These are phyloP conservation scores for Nicotiana tabacum DNA, from an alignment of 257 asterid genomes.

Conservation along the genomic window DNA sequence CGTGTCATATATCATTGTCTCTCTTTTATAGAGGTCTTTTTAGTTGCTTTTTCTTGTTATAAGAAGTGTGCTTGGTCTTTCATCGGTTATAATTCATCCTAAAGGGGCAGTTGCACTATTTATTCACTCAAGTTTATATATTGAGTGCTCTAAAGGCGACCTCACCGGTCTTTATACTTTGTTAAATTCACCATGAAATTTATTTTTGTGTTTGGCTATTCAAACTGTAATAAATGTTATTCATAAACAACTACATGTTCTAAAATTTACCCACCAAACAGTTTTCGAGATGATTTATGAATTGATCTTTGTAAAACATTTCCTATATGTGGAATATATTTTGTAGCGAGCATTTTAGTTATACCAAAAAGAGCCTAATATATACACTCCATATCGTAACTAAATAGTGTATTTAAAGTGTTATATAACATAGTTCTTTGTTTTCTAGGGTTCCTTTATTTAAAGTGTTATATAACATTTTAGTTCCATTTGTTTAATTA, in stretches of 20 bases:
- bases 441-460: not conserved
- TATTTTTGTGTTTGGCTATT: not conserved
- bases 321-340: not conserved
- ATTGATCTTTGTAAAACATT: not conserved
- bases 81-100: no score
- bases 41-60: no score
- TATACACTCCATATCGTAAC: not conserved
- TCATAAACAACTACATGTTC: not conserved
- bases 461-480: not conserved
- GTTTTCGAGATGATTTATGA: not conserved
- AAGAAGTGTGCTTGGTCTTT: no score
- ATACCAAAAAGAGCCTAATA: not conserved
- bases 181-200: not conserved
- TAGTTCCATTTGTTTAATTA: not conserved
- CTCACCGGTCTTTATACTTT: not conserved
- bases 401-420: not conserved
- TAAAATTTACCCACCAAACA: not conserved
- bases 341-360: not conserved
- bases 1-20: no score
- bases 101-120: no score
- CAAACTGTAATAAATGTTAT: not conserved
- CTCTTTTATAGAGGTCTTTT: no score
- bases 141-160: not conserved
- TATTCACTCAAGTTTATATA: no score
- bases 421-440: not conserved